A percentile compares a stretch with the other conserved stretches of the same genome.
These are phyloP conservation scores for Populus trichocarpa DNA, from an alignment of 441 rosid genomes.

Conservation along the genomic window DNA sequence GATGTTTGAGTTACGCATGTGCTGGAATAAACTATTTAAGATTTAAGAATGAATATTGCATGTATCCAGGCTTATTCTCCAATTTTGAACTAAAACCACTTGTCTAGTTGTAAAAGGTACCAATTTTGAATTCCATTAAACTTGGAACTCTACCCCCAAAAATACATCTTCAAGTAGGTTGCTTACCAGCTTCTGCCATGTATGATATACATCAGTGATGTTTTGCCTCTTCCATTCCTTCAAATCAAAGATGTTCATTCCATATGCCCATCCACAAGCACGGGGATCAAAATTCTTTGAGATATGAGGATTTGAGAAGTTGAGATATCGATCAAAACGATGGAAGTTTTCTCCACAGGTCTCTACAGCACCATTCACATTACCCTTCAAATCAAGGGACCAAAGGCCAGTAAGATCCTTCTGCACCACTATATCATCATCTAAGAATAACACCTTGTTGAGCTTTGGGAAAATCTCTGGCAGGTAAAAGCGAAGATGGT, in stretches of 20 bases:
- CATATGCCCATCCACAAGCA: constrained; percentile 88
- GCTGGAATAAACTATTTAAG: not conserved
- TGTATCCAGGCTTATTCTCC: not conserved
- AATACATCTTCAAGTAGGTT: not conserved
- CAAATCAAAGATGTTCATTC: constrained; percentile 75
- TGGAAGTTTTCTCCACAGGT: constrained; percentile 97
- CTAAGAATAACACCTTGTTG: constrained; percentile 12
- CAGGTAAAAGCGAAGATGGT: constrained; percentile 95
- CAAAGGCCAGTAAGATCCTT: constrained; percentile 41
- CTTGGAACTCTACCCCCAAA: not conserved
- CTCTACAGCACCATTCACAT: constrained; percentile 96
- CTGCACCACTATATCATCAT: too few relatives aligned
- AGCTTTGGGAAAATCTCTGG: constrained; percentile 98
- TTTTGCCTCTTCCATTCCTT: constrained; percentile 62
- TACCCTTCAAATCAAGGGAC: constrained; percentile 87
- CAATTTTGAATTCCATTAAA: not conserved
- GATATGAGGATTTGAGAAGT: constrained; percentile 78
- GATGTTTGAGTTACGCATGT: too few relatives aligned
- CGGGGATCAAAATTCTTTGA: constrained; percentile 60
- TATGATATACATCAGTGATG: constrained; percentile 64
- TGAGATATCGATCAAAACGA: constrained; percentile 93
- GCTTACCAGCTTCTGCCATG: constrained; percentile 94
- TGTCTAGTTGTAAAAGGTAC: not conserved
- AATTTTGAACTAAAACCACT: not conserved
- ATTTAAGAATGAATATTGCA: not conserved